Percentiles rank a stretch among this genome's conserved stretches.
phyloP scores from a whole-genome alignment of 2,329 filamentous ascomycete genomes.

The Metarhizium album region DNA sequence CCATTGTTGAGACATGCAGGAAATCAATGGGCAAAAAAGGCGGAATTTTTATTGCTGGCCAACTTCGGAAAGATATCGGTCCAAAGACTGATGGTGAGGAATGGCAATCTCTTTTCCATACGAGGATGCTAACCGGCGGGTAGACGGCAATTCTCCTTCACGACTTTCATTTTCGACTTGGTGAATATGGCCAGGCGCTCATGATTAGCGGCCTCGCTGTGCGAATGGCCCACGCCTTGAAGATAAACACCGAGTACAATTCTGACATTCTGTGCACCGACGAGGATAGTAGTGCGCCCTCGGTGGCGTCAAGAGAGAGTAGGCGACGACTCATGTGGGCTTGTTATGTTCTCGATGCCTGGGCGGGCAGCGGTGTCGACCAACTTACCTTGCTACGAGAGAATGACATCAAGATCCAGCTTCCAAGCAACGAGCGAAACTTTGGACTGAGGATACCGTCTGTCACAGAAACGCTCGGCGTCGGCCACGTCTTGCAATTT shows the following conservation, averaged over 20 bases:
- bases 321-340: slow-evolving; percentile 31
- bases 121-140: not conserved
- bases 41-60: slow-evolving; percentile 24
- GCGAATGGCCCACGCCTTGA: slow-evolving; percentile 30
- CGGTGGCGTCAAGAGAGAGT: slow-evolving; percentile 26
- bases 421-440: slow-evolving; percentile 29
- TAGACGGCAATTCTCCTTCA: slow-evolving; percentile 28
- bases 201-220: slow-evolving; percentile 31
- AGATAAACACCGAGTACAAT: slow-evolving; percentile 27
- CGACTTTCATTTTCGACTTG: slow-evolving; percentile 28
- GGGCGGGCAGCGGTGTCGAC: slow-evolving; percentile 28
- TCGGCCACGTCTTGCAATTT: slow-evolving; percentile 29
- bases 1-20: slow-evolving; percentile 22
- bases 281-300: slow-evolving; percentile 18
- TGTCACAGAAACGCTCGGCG: slow-evolving; percentile 28
- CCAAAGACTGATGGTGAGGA: slow-evolving; percentile 26
- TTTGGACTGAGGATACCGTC: slow-evolving; percentile 30
- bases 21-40: slow-evolving; percentile 27
- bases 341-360: slow-evolving; percentile 30
- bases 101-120: not conserved
- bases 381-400: slow-evolving; percentile 28
- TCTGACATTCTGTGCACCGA: slow-evolving; percentile 28
- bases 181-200: slow-evolving; percentile 28
- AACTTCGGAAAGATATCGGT: slow-evolving; percentile 29
- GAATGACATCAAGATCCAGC: slow-evolving; percentile 30